phyloP scores from a whole-genome alignment of 192 early-diverging fungal species.

The Linderina pennispora region DNA sequence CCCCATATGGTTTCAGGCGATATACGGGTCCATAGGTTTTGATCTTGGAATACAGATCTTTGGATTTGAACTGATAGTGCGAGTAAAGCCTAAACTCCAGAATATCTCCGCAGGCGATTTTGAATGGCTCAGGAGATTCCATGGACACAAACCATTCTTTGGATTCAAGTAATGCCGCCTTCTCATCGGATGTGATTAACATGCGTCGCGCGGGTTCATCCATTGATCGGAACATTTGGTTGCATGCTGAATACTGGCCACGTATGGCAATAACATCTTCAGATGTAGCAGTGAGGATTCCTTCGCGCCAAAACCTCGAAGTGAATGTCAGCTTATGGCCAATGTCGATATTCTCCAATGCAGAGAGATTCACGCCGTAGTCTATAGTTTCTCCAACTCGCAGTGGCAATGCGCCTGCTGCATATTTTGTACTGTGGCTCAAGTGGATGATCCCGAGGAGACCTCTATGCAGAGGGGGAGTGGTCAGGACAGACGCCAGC shows the following conservation, averaged over 20 bases:
- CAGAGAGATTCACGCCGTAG: constrained; percentile 63
- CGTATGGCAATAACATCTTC: constrained; percentile 74
- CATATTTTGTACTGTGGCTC: no score
- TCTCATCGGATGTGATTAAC: constrained; percentile 54
- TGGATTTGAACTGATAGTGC: constrained; percentile 52
- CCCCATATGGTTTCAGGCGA: constrained; percentile 50
- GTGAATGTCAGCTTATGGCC: constrained; percentile 80
- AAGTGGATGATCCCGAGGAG: no score
- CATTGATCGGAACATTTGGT: constrained; percentile 66
- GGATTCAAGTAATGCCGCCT: constrained; percentile 69
- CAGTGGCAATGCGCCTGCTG: no score
- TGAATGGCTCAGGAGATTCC: not conserved
- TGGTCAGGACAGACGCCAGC: no score
- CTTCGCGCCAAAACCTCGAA: constrained; percentile 52
- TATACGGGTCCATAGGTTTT: constrained; percentile 58
- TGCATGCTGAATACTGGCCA: constrained; percentile 62
- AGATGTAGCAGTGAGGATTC: constrained; percentile 61
- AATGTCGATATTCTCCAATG: constrained; percentile 68
- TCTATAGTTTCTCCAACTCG: constrained; percentile 76
- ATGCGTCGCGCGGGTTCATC: constrained; percentile 63
- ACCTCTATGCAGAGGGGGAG: no score
- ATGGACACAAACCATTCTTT: constrained; percentile 73
- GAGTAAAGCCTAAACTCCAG: constrained; percentile 82
- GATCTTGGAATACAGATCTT: constrained; percentile 57
- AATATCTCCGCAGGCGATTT: constrained; percentile 45